Evolutionary conservation across 2,329 filamentous ascomycete genomes (phyloP), one percentile per base, ranked within the genome.

Genomic region (Claviceps africana): DNA sequence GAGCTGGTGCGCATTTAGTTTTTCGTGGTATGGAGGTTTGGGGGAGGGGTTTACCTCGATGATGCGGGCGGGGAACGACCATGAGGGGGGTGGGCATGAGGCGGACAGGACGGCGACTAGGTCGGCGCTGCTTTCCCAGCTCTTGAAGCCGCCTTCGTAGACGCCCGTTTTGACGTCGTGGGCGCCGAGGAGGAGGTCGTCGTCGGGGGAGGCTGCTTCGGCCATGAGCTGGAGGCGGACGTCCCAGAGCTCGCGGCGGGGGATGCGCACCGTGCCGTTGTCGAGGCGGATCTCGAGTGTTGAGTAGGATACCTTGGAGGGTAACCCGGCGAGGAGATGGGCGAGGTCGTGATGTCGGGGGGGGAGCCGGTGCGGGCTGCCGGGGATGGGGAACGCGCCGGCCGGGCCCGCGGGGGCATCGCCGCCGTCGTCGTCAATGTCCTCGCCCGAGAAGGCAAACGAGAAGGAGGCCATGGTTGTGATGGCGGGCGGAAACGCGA

Each of bases 91-190:
- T 8, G 11, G 15, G 15, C 3, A 37, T 8, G 35, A 13, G 35
- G 15, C 4, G 35, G 13, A 37, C 31, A 83, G 65, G n/a, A 85
- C 79, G 62, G 82, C 86, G 49, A 87, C 85, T 19, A 93, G 72
- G 64, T 93, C 87, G 50, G 89, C 74, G 54, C 84, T 88, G 68
- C 86, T 90, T 70, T 93, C 87, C 87, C 87, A 93, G 61, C 85
- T 90, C 71, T 93, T 93, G 71, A 91, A 89, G 25, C 87, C 87
- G 53, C 87, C 87, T 68, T 93, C 87, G 67, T 93, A 93, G 54
- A 91, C 79, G 50, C 86, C 86, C 52, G 85, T 86, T 65, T 82
- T 85, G 57, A 93, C 82, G 66, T 93, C 87, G 56, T 86, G 81
- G 56, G 77, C 74, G 40, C 80, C 82, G 37, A 88, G 70, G 17